Conservation (phyloP, 1,139 yeast species). For the Blastobotrys petasosporus region DNA sequence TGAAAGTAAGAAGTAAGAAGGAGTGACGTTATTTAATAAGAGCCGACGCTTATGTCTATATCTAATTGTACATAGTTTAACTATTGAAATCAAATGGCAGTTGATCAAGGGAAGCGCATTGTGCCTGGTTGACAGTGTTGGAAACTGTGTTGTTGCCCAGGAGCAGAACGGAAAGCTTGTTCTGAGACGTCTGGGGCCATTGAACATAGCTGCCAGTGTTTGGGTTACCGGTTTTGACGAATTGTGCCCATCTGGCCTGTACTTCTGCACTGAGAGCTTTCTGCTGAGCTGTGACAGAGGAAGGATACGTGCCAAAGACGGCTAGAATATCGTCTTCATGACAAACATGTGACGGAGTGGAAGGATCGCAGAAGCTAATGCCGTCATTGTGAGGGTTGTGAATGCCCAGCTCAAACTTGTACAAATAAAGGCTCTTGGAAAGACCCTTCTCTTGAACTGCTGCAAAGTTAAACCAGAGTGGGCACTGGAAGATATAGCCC, state of each 20-base stretch:
- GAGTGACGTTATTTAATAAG: no score
- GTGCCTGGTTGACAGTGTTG: no score
- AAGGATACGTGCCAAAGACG: constrained; percentile 9
- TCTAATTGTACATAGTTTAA: background rate
- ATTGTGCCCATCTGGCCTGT: constrained; percentile 29
- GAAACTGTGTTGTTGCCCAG: no score
- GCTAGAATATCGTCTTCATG: constrained; percentile 28
- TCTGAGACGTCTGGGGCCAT: constrained; percentile 15
- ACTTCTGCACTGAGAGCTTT: constrained; percentile 20
- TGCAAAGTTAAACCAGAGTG: constrained; percentile 20
- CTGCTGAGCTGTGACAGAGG: constrained; percentile 17
- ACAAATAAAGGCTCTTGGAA: constrained; percentile 20
- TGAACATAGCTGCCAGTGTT: constrained; percentile 11
- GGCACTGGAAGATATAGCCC: constrained; percentile 23
- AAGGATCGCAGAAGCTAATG: constrained; percentile 19
- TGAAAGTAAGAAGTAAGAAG: constrained; percentile 7
- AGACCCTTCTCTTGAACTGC: constrained; percentile 4
- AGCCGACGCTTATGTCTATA: background rate
- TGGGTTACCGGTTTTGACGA: constrained; percentile 26
- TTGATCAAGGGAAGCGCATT: no score
- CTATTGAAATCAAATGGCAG: background rate
- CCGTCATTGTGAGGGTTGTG: constrained; percentile 22
- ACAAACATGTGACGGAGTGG: constrained; percentile 22
- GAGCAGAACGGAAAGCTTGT: no score
- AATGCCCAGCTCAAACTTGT: constrained; percentile 28